A percentile compares a stretch with the other conserved stretches of the same genome.
These are phyloP conservation scores for Penicillium sp. DNA, from an alignment of 2,329 filamentous ascomycete species.

Conservation along the genomic window DNA sequence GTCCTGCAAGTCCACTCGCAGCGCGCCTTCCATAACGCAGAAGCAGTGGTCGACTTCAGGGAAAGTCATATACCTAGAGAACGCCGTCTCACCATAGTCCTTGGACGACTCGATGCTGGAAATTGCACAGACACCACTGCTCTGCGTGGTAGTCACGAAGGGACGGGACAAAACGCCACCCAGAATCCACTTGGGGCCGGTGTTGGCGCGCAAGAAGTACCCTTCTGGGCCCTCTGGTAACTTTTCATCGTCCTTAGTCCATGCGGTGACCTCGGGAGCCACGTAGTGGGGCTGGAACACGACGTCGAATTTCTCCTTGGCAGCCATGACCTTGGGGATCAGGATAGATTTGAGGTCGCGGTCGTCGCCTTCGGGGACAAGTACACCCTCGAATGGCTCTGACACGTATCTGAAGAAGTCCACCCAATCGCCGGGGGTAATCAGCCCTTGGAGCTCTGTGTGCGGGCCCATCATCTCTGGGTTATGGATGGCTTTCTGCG, in stretches of 20 bases:
- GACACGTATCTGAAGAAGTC: conserved; percentile 62
- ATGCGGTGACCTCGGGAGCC: conserved; percentile 42
- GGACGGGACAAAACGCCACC: conserved; percentile 43
- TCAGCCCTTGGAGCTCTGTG: conserved; percentile 56
- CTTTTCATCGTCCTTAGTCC: conserved; percentile 26
- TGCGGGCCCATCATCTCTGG: conserved; percentile 57
- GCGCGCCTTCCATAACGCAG: conserved; percentile 49
- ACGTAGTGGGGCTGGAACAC: conserved; percentile 53
- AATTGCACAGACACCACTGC: conserved; percentile 54
- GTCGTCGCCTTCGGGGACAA: conserved; percentile 55
- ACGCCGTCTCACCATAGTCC: conserved; percentile 39
- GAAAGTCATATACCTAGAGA: conserved; percentile 47
- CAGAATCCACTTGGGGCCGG: conserved; percentile 35
- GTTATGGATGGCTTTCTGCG: conserved; percentile 55
- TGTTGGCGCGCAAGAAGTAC: conserved; percentile 56
- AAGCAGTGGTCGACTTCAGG: conserved; percentile 55
- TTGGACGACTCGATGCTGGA: conserved; percentile 51
- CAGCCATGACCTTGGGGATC: conserved; percentile 58
- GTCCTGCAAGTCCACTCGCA: conserved; percentile 45
- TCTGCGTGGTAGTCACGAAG: conserved; percentile 52
- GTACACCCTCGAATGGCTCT: conserved; percentile 52
- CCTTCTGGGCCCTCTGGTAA: conserved; percentile 32
- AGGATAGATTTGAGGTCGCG: conserved; percentile 53
- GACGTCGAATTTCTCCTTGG: conserved; percentile 58
- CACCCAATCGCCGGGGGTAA: conserved; percentile 61